Percentiles rank a stretch among this genome's conserved stretches.
Conservation (phyloP, 2,329 filamentous ascomycete species). For the Raffaelea albimanens region DNA sequence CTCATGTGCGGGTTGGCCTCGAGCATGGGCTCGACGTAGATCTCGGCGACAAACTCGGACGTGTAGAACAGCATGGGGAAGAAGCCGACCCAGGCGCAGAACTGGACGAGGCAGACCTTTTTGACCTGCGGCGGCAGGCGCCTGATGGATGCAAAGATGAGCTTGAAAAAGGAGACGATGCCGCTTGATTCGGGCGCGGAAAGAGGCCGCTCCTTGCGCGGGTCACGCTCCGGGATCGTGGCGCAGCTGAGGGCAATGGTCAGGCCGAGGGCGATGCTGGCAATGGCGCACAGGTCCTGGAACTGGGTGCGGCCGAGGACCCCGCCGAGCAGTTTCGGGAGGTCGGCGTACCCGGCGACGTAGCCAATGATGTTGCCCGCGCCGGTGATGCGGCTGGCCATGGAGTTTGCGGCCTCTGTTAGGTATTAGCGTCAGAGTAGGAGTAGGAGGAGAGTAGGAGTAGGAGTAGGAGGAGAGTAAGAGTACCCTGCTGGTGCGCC, state of each 20-base stretch:
- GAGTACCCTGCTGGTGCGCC: conserved; percentile 66
- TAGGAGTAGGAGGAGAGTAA: not conserved
- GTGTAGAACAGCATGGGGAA: conserved; percentile 95
- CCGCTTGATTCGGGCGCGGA: too few species aligned
- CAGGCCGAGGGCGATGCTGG: conserved; percentile 59
- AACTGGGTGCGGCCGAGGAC: conserved; percentile 76
- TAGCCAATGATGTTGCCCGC: conserved; percentile 89
- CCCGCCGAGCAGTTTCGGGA: conserved; percentile 66
- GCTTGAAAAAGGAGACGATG: conserved; percentile 68
- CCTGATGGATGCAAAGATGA: conserved; percentile 66
- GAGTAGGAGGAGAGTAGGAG: not conserved
- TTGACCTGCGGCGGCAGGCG: conserved; percentile 73
- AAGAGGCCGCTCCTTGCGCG: conserved; percentile 46
- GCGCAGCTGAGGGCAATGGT: conserved; percentile 64
- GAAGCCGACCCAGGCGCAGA: conserved; percentile 89
- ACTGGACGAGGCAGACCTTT: conserved; percentile 72
- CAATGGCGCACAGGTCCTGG: conserved; percentile 82
- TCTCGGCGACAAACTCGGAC: conserved; percentile 85
- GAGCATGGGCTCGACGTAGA: conserved; percentile 80
- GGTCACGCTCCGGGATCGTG: conserved; percentile 70
- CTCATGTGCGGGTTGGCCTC: conserved; percentile 69
- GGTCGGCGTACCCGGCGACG: conserved; percentile 72
- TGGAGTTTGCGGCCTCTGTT: conserved; percentile 82
- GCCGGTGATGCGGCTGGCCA: conserved; percentile 80
- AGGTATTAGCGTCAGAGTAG: too few species aligned